These are phyloP conservation scores for Fusarium brachygibbosum DNA, from an alignment of 2,329 filamentous ascomycete species.

Conservation along the genomic window DNA sequence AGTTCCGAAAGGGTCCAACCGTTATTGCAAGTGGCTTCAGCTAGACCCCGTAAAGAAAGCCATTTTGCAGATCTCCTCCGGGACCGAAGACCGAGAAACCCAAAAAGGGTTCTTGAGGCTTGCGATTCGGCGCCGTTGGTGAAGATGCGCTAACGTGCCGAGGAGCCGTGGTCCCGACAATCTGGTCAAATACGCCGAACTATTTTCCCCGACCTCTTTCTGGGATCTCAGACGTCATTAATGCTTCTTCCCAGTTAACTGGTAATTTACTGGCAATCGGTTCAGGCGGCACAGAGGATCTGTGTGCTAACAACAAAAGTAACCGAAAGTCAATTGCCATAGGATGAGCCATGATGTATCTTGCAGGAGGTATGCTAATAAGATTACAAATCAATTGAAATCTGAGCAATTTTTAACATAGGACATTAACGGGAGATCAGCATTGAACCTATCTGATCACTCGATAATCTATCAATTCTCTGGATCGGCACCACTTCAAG, in stretches of 20 bases:
- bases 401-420: not conserved
- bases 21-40: not conserved
- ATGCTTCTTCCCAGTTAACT: not conserved
- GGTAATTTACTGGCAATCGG: not conserved
- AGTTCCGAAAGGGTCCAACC: slow-evolving; percentile 8
- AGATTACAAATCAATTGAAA: too few species aligned
- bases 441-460: not conserved
- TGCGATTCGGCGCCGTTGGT: not conserved
- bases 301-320: not conserved
- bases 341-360: too few species aligned
- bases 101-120: not conserved
- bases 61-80: not conserved
- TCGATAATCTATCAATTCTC: not conserved
- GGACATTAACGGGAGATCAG: too few species aligned
- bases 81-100: not conserved
- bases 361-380: too few species aligned
- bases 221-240: not conserved
- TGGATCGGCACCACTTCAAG: not conserved
- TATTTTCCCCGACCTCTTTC: not conserved
- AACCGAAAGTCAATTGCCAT: not conserved
- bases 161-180: slow-evolving; percentile 4
- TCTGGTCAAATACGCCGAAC: not conserved
- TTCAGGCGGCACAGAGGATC: not conserved
- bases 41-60: not conserved
- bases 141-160: slow-evolving; percentile 6